phyloP scores from a whole-genome alignment of 2,329 filamentous ascomycete genomes.

The Aspergillus puulaauensis region DNA sequence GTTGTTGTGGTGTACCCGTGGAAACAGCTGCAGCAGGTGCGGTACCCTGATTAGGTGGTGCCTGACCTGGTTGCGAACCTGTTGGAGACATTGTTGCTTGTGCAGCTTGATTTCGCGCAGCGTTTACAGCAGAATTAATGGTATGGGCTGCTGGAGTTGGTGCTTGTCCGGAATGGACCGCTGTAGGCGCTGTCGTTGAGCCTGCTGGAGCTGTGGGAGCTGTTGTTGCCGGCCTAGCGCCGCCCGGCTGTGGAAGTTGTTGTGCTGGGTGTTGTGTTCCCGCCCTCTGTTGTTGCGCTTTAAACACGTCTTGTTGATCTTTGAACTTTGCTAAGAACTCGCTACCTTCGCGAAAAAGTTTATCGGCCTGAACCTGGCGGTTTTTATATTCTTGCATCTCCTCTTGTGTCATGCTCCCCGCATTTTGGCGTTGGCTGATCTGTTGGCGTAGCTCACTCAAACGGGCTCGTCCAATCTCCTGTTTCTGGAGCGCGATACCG shows the following conservation, averaged over 20 bases:
- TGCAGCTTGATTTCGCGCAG: slow-evolving; percentile 41
- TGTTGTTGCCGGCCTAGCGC: slow-evolving; percentile 17
- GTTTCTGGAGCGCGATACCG: slow-evolving; percentile 49
- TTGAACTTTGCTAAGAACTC: slow-evolving; percentile 50
- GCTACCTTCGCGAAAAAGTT: slow-evolving; percentile 43
- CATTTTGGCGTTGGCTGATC: slow-evolving; percentile 36
- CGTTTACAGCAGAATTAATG: slow-evolving; percentile 49
- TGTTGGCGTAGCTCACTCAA: slow-evolving; percentile 43
- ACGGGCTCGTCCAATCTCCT: slow-evolving; percentile 47
- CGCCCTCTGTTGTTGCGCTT: slow-evolving; percentile 33
- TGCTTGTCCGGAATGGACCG: slow-evolving; percentile 34
- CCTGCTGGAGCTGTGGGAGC: slow-evolving; percentile 21
- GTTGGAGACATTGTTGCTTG: slow-evolving; percentile 39
- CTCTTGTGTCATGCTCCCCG: slow-evolving; percentile 41
- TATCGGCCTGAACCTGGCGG: slow-evolving; percentile 41
- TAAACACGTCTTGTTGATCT: slow-evolving; percentile 49
- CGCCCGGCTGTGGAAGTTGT: slow-evolving; percentile 19
- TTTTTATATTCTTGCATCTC: slow-evolving; percentile 45
- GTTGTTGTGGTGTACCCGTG: slow-evolving; percentile 17
- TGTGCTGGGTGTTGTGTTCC: slow-evolving; percentile 19
- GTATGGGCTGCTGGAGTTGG: slow-evolving; percentile 45
- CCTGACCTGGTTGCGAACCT: slow-evolving; percentile 33
- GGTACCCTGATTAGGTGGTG: slow-evolving; percentile 29
- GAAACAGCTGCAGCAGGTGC: slow-evolving; percentile 24
- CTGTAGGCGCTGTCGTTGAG: slow-evolving; percentile 24